A percentile compares a stretch with the other conserved stretches of the same genome.
phyloP scores from a whole-genome alignment of 2,329 filamentous ascomycete species.

The Hymenoscyphus repandus region DNA sequence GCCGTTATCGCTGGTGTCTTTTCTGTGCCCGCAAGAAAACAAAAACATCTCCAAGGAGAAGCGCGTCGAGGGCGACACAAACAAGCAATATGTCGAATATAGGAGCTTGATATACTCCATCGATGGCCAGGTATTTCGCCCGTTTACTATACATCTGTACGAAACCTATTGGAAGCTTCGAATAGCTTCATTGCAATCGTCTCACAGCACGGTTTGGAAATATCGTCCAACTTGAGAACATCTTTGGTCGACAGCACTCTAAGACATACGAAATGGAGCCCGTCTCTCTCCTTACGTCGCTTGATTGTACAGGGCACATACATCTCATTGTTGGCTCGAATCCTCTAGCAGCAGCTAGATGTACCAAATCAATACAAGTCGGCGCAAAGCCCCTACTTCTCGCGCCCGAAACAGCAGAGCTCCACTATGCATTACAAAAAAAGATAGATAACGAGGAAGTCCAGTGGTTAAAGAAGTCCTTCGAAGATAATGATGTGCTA shows the following conservation, averaged over 20 bases:
- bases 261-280: constrained; percentile 13
- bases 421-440: constrained; percentile 54
- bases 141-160: too few species aligned
- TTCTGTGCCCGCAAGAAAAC: background rate
- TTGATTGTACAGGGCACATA: constrained; percentile 63
- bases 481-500: constrained; percentile 67
- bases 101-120: background rate
- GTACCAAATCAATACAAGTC: constrained; percentile 71
- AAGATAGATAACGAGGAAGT: constrained; percentile 62
- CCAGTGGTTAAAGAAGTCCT: constrained; percentile 59
- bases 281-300: constrained; percentile 61
- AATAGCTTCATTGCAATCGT: too few species aligned
- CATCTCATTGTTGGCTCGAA: constrained; percentile 86
- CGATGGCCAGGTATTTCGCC: too few species aligned
- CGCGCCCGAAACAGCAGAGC: constrained; percentile 57
- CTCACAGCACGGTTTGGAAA: too few species aligned
- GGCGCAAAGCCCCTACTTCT: constrained; percentile 79
- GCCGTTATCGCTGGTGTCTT: background rate
- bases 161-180: too few species aligned
- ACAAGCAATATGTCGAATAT: too few species aligned
- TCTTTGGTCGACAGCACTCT: background rate
- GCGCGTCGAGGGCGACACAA: background rate
- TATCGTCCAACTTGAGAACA: too few species aligned
- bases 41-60: constrained; percentile 6
- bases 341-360: constrained; percentile 79